Conservation (phyloP, 352 stramenopile species). For the Globisporangium solare region DNA sequence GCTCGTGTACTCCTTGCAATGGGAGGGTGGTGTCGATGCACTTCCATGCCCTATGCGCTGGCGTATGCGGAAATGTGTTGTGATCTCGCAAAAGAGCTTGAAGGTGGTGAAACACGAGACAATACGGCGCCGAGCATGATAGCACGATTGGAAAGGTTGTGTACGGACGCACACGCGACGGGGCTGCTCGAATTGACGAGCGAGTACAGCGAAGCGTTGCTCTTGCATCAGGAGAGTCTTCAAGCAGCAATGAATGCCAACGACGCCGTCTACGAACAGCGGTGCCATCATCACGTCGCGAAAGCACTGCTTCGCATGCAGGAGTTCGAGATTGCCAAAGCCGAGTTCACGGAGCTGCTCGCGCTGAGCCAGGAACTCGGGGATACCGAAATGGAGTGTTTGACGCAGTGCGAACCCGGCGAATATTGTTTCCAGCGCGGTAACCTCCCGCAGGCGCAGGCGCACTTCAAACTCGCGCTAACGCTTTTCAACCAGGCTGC, state of each 20-base stretch:
- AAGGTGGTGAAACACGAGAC: constrained; percentile 1
- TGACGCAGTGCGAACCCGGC: constrained; percentile 49
- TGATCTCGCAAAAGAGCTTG: constrained; percentile 34
- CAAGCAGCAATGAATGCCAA: constrained; percentile 27
- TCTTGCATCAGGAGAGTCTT: constrained; percentile 42
- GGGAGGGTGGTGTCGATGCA: constrained; percentile 40
- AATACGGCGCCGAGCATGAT: constrained; percentile 3
- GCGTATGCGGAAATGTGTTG: constrained; percentile 38
- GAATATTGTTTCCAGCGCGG: constrained; percentile 33
- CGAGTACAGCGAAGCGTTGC: constrained; percentile 34
- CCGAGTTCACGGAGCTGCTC: constrained; percentile 37
- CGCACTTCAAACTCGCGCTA: constrained; percentile 34
- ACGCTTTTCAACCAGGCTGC: constrained; percentile 44
- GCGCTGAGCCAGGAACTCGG: constrained; percentile 28
- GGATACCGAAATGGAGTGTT: constrained; percentile 35
- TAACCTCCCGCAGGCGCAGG: constrained; percentile 30
- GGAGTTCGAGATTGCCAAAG: constrained; percentile 32
- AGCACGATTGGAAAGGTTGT: constrained; percentile 41
- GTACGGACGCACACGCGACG: constrained; percentile 32
- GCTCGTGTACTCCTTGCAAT: constrained; percentile 39
- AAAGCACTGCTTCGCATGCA: constrained; percentile 28
- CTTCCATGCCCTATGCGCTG: constrained; percentile 28
- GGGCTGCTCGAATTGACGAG: constrained; percentile 29
- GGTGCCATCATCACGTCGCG: constrained; percentile 33
- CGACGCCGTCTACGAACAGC: constrained; percentile 39